Evolutionary conservation across 345 rosid species (phyloP), one percentile per base, ranked within the genome.

Genomic region (Rhodamnia argentea): DNA sequence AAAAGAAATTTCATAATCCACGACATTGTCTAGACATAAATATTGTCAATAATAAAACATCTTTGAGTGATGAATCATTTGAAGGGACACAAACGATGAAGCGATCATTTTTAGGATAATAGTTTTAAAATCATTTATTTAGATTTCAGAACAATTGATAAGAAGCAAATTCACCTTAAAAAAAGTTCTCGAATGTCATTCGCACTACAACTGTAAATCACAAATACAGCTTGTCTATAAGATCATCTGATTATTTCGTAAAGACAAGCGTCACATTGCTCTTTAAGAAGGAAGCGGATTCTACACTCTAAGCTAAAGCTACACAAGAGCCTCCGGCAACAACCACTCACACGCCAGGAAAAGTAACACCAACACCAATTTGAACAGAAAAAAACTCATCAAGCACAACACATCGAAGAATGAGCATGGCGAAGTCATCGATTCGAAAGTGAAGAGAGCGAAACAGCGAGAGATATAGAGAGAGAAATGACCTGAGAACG

Each of bases 401-500:
- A 11, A 70, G 78, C 47, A 37, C 78, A 22, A 10, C 3, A 40
- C 78, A 37, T 70, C 78, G 78, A 40, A 70, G 78, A 70, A 70
- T 23, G 10, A 37, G 26, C 42, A 16, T 3, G 78, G 78, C 47
- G 47, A 70, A 70, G 10, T 18, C 78, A 27, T 70, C 78, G 26
- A 37, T 37, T 70, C 78, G 78, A 37, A 32, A 18, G 47, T 5
- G 7, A 37, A 32, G 24, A 22, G 16, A 32, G 24, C 22, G 3
- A 64, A 15, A 62, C 11, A 4, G 22, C 10, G 7, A 60, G 40
- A 27, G 74, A 3, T 2, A 27, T 13, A 42, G 32, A 52, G 52
- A 83, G 86, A 56, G 81, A 84, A 84, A 83, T 53, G 29, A 95
- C 99, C 95, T 95, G 98, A 13, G 99, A 92, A 81, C 96, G 94